Conservation (phyloP, 2,329 filamentous ascomycete species). For the Plenodomus biglobosus region DNA sequence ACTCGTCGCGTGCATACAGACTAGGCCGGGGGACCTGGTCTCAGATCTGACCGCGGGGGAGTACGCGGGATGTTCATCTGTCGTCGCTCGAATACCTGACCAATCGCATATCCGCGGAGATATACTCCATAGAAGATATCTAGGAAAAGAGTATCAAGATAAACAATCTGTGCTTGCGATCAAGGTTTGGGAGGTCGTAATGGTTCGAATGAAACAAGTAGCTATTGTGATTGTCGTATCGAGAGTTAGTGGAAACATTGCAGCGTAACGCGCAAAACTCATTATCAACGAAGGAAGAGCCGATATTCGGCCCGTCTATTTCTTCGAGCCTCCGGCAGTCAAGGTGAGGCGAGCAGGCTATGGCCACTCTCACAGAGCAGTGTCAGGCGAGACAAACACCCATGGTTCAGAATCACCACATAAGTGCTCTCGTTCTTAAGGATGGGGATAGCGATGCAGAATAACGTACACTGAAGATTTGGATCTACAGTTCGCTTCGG, state of each 20-base stretch:
- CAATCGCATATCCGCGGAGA: slow-evolving; percentile 10
- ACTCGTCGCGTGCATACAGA: slow-evolving; percentile 6
- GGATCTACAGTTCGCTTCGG: neutral
- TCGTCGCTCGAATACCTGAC: slow-evolving; percentile 6
- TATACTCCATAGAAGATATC: slow-evolving; percentile 1
- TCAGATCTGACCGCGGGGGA: slow-evolving; percentile 7
- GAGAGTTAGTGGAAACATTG: neutral
- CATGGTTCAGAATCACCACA: neutral
- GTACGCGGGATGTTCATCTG: slow-evolving; percentile 14
- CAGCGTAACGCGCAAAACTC: neutral
- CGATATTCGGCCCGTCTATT: neutral
- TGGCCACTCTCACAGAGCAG: neutral
- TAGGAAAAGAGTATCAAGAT: neutral
- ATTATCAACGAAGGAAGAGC: neutral
- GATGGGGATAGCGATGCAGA: neutral
- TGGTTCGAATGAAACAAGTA: neutral
- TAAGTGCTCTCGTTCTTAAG: neutral
- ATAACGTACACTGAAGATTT: neutral
- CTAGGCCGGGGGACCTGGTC: slow-evolving; percentile 12
- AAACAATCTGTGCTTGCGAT: neutral
- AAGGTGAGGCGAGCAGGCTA: neutral
- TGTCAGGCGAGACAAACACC: neutral
- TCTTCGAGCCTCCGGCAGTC: neutral
- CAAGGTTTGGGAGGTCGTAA: neutral
- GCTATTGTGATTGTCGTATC: neutral